A percentile compares a stretch with the other conserved stretches of the same genome.
phyloP scores from a whole-genome alignment of 352 stramenopile genomes.

The Thalassiosira sp. region DNA sequence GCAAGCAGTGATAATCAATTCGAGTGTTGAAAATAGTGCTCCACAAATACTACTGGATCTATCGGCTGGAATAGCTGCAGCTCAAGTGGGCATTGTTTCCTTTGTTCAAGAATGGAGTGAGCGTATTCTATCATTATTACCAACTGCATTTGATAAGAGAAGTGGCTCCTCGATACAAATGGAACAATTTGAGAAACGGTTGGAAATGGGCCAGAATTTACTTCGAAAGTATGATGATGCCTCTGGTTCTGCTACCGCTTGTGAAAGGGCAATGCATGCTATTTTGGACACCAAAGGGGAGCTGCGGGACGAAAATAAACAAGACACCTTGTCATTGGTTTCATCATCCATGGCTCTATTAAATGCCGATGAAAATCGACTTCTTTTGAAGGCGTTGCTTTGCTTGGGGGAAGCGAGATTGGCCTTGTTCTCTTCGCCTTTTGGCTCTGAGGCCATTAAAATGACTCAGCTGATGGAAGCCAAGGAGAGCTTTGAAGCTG shows the following conservation, averaged over 20 bases:
- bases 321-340: neutral
- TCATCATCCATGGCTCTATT: constrained; percentile 15
- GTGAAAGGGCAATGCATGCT: constrained; percentile 21
- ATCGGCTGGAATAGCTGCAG: neutral
- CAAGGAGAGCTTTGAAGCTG: constrained; percentile 41
- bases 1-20: constrained; percentile 4
- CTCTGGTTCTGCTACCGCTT: constrained; percentile 31
- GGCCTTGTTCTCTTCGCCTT: constrained; percentile 16
- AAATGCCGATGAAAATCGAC: constrained; percentile 28
- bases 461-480: constrained; percentile 14
- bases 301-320: neutral
- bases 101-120: neutral
- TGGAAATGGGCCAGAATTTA: constrained; percentile 32
- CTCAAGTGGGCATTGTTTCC: neutral
- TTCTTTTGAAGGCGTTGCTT: constrained; percentile 38
- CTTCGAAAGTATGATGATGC: constrained; percentile 43
- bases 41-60: constrained; percentile 1
- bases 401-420: constrained; percentile 49
- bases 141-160: constrained; percentile 1
- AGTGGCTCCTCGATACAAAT: constrained; percentile 1
- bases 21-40: constrained; percentile 1
- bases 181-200: constrained; percentile 32
- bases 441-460: constrained; percentile 2
- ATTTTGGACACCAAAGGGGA: constrained; percentile 5
- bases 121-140: constrained; percentile 1